A percentile compares a stretch with the other conserved stretches of the same genome.
Evolutionary conservation across 768 basidiomycete genomes (phyloP).

Genomic region (Lactarius vividus): DNA sequence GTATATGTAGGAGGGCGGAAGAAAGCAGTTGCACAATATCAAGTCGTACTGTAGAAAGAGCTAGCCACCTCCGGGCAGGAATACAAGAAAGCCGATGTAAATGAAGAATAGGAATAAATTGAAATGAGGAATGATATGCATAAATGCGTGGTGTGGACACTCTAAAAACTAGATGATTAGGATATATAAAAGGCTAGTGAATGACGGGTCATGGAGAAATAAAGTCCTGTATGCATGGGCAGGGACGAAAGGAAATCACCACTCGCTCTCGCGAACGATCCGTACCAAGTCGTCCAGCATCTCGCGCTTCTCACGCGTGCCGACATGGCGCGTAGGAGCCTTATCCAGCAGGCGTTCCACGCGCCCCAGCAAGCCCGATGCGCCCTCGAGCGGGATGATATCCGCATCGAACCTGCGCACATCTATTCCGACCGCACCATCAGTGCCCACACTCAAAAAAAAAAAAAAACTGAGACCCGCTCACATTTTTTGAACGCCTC

Average conservation of each 20-base stretch:
- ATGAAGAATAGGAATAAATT: conserved; percentile 24
- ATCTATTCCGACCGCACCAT: conserved; percentile 40
- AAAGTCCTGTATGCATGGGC: not conserved
- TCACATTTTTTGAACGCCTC: conserved; percentile 57
- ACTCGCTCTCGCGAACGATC: conserved; percentile 28
- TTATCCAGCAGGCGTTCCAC: conserved; percentile 58
- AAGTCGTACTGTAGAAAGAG: not conserved
- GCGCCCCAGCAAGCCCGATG: conserved; percentile 62
- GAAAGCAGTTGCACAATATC: not conserved
- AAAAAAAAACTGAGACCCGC: conserved; percentile 27
- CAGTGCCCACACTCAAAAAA: too few species aligned
- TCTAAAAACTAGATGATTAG: conserved; percentile 6
- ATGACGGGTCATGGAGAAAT: not conserved
- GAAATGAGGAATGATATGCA: conserved; percentile 9
- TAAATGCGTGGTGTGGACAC: conserved; percentile 5
- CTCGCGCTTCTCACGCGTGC: conserved; percentile 40
- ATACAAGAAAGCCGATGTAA: conserved; percentile 5
- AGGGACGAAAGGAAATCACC: conserved; percentile 4
- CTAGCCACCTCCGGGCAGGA: not conserved
- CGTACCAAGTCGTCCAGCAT: conserved; percentile 26
- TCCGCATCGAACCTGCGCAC: conserved; percentile 74
- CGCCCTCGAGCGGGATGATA: conserved; percentile 72
- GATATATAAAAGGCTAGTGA: conserved; percentile 14
- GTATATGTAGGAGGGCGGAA: not conserved
- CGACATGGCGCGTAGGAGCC: conserved; percentile 41